Conservation (phyloP, 2,329 filamentous ascomycete species). For the Colletotrichum acutatum region DNA sequence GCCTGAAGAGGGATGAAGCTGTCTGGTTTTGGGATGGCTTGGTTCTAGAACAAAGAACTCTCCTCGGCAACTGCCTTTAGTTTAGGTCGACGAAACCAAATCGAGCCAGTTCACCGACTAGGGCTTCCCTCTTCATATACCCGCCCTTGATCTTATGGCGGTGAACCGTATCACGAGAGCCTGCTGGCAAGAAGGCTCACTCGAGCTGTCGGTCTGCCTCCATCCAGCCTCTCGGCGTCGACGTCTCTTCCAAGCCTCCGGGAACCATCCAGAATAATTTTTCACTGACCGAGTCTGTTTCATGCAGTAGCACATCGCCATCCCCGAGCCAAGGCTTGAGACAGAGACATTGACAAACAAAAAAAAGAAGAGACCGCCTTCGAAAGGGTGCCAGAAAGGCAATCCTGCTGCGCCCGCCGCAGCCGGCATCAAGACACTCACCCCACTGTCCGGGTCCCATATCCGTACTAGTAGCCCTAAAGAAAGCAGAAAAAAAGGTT, state of each 20-base stretch:
- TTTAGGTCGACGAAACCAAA: not conserved
- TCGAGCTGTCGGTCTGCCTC: not conserved
- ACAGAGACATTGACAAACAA: not conserved
- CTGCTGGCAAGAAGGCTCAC: not conserved
- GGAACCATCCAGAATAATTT: not conserved
- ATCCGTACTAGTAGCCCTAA: not conserved
- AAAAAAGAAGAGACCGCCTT: not conserved
- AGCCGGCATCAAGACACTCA: not conserved
- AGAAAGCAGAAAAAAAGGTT: not conserved
- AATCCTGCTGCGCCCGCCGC: not conserved
- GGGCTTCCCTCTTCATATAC: conserved; percentile 7
- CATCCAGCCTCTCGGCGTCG: not conserved
- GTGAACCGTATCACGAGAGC: conserved; percentile 14
- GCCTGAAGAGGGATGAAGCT: not conserved
- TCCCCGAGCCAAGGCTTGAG: not conserved
- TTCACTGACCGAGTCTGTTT: conserved; percentile 2
- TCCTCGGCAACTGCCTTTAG: not conserved
- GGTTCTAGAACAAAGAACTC: not conserved
- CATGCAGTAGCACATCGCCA: conserved; percentile 4
- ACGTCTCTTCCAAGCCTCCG: not conserved
- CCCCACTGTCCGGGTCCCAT: not conserved
- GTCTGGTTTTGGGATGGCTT: not conserved
- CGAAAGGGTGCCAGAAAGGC: not conserved
- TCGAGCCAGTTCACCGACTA: not conserved
- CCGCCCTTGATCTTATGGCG: not conserved